Evolutionary conservation across 1,284 basidiomycete genomes (phyloP).

Genomic region (Apiotrichum laibachii): DNA sequence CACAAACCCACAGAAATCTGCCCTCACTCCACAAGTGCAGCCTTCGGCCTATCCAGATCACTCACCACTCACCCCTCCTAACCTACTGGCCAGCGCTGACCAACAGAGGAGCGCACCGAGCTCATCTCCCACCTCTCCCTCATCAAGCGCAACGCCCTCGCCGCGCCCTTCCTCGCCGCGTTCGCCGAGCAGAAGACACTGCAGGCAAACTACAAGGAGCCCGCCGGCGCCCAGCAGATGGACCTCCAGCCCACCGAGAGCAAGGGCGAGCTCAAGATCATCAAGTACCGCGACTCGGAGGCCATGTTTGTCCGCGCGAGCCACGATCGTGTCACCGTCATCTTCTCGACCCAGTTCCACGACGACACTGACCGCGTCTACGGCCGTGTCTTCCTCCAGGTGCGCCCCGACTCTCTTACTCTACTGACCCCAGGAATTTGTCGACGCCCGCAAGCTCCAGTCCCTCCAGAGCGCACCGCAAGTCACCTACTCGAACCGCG

Average conservation of each 20-base stretch:
- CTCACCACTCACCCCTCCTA: neutral
- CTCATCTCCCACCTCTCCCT: slow-evolving; percentile 80
- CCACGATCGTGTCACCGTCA: slow-evolving; percentile 92
- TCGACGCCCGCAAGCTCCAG: slow-evolving; percentile 89
- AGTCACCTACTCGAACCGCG: slow-evolving; percentile 93
- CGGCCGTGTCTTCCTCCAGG: slow-evolving; percentile 96
- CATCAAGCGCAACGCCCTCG: slow-evolving; percentile 89
- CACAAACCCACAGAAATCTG: too few relatives aligned
- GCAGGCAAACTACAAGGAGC: slow-evolving; percentile 58
- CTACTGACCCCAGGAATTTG: slow-evolving; percentile 73
- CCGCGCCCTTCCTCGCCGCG: slow-evolving; percentile 89
- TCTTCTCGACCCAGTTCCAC: slow-evolving; percentile 94
- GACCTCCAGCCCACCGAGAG: slow-evolving; percentile 49
- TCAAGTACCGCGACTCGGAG: slow-evolving; percentile 95
- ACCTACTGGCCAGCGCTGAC: too few relatives aligned
- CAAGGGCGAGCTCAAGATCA: slow-evolving; percentile 80
- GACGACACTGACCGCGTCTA: slow-evolving; percentile 98
- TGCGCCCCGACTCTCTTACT: slow-evolving; percentile 47
- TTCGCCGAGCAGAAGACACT: slow-evolving; percentile 84
- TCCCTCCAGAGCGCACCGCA: slow-evolving; percentile 96
- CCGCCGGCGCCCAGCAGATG: slow-evolving; percentile 52
- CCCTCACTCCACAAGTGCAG: too few relatives aligned
- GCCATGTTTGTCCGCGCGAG: slow-evolving; percentile 93
- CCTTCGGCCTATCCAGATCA: neutral
- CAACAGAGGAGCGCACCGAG: slow-evolving; percentile 68